phyloP scores from a whole-genome alignment of 441 rosid species.

The Jatropha multifida region DNA sequence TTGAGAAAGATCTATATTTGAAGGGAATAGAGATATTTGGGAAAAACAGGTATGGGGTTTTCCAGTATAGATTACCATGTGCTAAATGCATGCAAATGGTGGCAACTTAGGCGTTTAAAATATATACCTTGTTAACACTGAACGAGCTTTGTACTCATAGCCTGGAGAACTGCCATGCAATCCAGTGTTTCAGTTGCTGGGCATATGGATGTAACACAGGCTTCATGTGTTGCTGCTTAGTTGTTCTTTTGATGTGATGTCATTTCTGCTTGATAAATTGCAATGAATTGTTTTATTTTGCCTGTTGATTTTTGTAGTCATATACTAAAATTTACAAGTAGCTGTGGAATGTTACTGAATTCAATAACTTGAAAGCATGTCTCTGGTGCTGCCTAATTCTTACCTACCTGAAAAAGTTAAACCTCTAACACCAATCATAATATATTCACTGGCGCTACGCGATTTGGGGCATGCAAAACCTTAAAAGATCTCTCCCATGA shows the following conservation, averaged over 20 bases:
- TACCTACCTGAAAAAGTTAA: background rate
- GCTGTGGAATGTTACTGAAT: background rate
- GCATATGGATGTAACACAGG: background rate
- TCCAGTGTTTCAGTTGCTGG: background rate
- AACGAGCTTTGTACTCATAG: slow-evolving; percentile 1
- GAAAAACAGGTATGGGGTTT: slow-evolving; percentile 70
- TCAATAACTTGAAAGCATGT: background rate
- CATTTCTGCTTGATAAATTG: background rate
- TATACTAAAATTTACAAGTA: background rate
- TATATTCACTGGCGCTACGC: background rate
- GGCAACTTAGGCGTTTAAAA: background rate
- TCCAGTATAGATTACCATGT: slow-evolving; percentile 5
- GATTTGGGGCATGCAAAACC: background rate
- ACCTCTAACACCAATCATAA: background rate
- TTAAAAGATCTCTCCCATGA: background rate
- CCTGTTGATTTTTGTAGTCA: background rate
- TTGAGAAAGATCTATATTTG: slow-evolving; percentile 68
- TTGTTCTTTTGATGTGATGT: background rate
- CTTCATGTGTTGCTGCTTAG: background rate
- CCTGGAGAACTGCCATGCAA: background rate
- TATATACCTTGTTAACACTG: background rate
- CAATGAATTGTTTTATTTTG: background rate
- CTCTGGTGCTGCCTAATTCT: background rate
- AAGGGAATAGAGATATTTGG: slow-evolving; percentile 89
- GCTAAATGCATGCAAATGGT: slow-evolving; percentile 14